phyloP scores from a whole-genome alignment of 768 basidiomycete genomes.

The Boletus reticulatus region DNA sequence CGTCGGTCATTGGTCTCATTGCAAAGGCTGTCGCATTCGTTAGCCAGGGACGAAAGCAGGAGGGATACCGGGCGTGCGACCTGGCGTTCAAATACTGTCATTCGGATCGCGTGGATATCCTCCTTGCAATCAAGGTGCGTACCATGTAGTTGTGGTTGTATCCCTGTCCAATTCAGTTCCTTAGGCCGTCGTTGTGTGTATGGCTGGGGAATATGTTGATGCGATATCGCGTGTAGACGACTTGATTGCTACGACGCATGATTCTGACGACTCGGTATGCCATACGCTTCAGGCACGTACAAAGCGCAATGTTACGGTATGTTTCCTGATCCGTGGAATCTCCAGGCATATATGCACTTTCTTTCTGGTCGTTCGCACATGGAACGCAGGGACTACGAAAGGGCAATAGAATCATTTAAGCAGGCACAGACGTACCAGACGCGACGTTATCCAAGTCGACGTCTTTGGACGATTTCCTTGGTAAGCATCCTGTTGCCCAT shows the following conservation, averaged over 20 bases:
- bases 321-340: no score
- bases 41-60: background rate
- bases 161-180: background rate
- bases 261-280: background rate
- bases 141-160: no score
- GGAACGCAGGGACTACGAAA: background rate
- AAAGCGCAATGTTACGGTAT: background rate
- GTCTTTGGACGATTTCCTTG: no score
- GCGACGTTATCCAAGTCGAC: no score
- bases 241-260: background rate
- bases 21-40: background rate
- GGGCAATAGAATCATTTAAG: background rate
- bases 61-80: background rate
- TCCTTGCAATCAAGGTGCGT: background rate
- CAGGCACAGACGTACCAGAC: background rate
- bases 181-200: background rate
- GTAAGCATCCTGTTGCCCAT: no score
- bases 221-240: background rate
- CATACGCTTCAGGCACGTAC: background rate
- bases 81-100: background rate
- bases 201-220: background rate
- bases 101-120: background rate
- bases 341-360: background rate
- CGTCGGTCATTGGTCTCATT: background rate
- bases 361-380: background rate